phyloP scores from a whole-genome alignment of 495 filamentous ascomycete species.

The Aspergillus sclerotiicarbonarius region DNA sequence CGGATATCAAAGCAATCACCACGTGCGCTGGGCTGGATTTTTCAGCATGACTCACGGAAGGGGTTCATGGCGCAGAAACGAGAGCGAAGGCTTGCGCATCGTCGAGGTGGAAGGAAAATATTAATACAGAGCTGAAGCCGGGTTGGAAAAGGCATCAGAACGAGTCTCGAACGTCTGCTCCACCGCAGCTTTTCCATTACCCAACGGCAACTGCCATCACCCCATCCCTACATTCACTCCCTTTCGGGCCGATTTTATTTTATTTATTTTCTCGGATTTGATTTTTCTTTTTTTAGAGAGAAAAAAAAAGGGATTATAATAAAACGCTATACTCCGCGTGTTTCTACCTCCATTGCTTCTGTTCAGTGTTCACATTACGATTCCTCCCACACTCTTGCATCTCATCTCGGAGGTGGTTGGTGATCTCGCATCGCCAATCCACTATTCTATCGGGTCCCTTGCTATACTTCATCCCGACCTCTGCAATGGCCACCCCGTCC shows the following conservation, averaged over 20 bases:
- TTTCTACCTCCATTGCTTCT: neutral
- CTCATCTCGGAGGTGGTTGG: neutral
- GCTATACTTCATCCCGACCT: neutral
- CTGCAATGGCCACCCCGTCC: conserved; percentile 18
- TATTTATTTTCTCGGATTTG: neutral
- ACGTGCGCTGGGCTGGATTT: neutral
- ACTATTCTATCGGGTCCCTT: neutral
- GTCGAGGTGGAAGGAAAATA: neutral
- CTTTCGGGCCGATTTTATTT: neutral
- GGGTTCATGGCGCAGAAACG: neutral
- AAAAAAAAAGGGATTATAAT: no score
- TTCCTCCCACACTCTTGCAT: neutral
- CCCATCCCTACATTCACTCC: conserved; percentile 2
- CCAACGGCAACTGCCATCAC: conserved; percentile 1
- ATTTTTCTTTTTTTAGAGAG: neutral
- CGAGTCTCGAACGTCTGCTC: neutral
- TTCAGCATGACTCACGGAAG: neutral
- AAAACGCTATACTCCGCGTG: no score
- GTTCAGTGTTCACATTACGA: neutral
- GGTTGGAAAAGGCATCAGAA: neutral
- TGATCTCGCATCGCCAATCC: neutral
- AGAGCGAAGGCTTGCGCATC: no score
- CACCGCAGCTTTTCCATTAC: conserved; percentile 3
- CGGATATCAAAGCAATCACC: neutral
- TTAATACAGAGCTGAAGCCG: neutral